Percentiles rank a stretch among this genome's conserved stretches.
Conservation (phyloP, 2,329 filamentous ascomycete species). For the Stachybotrys echinatus region DNA sequence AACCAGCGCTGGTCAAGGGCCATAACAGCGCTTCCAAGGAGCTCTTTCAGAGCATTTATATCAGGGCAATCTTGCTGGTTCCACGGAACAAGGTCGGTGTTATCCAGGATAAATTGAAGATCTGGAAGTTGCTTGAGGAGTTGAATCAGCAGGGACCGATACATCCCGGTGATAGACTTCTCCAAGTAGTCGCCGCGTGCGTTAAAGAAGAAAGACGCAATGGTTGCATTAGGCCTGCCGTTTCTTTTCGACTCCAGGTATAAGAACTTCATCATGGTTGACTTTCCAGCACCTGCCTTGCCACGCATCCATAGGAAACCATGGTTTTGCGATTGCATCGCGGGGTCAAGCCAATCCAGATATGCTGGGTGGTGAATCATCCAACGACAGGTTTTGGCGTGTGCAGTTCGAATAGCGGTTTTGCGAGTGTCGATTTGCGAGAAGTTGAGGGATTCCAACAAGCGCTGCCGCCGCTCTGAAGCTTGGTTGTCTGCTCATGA, state of each 20-base stretch:
- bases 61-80: neutral
- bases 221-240: neutral
- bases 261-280: slow-evolving; percentile 2
- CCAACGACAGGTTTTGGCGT: slow-evolving; percentile 1
- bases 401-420: neutral
- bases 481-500: neutral
- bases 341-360: neutral
- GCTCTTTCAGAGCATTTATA: neutral
- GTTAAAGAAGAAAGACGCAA: slow-evolving; percentile 1
- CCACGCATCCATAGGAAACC: slow-evolving; percentile 1
- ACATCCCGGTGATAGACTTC: slow-evolving; percentile 1
- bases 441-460: neutral
- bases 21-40: neutral
- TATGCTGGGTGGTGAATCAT: neutral
- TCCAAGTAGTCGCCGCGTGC: neutral
- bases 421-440: neutral
- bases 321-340: neutral
- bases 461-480: neutral
- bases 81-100: neutral
- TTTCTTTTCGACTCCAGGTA: neutral
- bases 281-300: slow-evolving; percentile 2
- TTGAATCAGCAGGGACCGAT: neutral
- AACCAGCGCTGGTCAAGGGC: slow-evolving; percentile 6
- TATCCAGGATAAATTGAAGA: neutral
- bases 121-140: neutral